phyloP scores from a whole-genome alignment of 495 filamentous ascomycete genomes.

The Penicillium mononematosum region DNA sequence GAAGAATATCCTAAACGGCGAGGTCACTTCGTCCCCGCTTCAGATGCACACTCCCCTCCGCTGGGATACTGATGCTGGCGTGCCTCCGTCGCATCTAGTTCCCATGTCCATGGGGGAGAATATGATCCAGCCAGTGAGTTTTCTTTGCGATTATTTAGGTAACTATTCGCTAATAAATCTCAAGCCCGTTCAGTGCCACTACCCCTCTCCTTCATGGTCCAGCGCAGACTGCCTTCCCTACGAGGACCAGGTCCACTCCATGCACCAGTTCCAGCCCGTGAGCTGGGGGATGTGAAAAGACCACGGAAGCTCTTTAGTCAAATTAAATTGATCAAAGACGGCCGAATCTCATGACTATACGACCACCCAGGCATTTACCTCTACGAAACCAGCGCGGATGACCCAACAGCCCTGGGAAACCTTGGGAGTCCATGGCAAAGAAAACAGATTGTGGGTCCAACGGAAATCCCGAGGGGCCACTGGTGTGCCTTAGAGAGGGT shows the following conservation, averaged over 20 bases:
- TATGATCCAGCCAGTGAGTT: conserved; percentile 34
- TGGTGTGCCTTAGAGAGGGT: neutral
- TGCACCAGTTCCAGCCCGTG: conserved; percentile 32
- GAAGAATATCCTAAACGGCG: conserved; percentile 36
- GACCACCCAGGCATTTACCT: neutral
- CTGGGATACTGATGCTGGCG: conserved; percentile 35
- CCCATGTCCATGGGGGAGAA: conserved; percentile 38
- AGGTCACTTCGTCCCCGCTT: conserved; percentile 39
- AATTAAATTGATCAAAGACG: neutral
- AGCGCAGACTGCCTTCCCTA: conserved; percentile 39
- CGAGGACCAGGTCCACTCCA: conserved; percentile 36
- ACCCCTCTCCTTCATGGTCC: conserved; percentile 45
- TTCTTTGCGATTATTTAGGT: neutral
- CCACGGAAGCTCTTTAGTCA: neutral
- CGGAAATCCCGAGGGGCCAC: conserved; percentile 4
- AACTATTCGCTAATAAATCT: neutral
- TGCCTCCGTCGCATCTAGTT: conserved; percentile 33
- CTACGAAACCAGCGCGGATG: neutral
- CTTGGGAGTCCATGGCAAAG: neutral
- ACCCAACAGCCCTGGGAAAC: neutral
- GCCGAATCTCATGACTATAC: conserved; percentile 1
- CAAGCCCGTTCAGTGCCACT: conserved; percentile 40
- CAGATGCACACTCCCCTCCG: conserved; percentile 37
- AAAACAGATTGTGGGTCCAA: neutral
- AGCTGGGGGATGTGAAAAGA: conserved; percentile 32